Evolutionary conservation across 2,329 filamentous ascomycete species (phyloP).

Genomic region (Cladosporium velox): DNA sequence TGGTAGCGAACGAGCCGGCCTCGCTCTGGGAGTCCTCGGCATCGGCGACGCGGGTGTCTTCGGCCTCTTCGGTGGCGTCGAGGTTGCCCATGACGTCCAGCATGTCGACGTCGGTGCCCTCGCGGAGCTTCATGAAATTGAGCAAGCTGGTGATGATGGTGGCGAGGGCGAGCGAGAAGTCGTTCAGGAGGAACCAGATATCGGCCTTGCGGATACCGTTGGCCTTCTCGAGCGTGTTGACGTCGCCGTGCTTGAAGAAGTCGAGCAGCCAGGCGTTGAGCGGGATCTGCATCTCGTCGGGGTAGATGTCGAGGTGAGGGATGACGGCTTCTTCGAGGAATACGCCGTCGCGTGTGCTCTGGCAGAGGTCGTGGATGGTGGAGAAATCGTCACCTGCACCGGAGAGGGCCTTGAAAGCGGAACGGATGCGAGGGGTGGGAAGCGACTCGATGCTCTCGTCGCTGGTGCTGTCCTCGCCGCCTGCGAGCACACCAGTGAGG

Average conservation of each 20-base stretch:
- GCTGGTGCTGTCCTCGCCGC: constrained; percentile 35
- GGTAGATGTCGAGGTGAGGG: constrained; percentile 65
- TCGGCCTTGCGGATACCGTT: constrained; percentile 69
- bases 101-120: constrained; percentile 51
- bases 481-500: constrained; percentile 55
- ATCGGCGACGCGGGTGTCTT: constrained; percentile 44
- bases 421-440: constrained; percentile 56
- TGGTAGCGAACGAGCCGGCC: constrained; percentile 28
- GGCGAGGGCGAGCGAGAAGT: constrained; percentile 65
- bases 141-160: constrained; percentile 69
- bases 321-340: constrained; percentile 75
- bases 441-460: constrained; percentile 34
- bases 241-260: constrained; percentile 74
- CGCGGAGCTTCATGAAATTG: constrained; percentile 56
- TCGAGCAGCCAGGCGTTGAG: constrained; percentile 72
- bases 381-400: constrained; percentile 65
- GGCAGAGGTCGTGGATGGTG: constrained; percentile 67
- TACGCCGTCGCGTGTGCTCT: constrained; percentile 64
- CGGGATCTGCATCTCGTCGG: constrained; percentile 55
- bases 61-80: constrained; percentile 52
- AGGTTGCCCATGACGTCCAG: constrained; percentile 55
- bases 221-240: constrained; percentile 59
- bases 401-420: constrained; percentile 71
- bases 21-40: constrained; percentile 31
- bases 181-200: constrained; percentile 71